These are phyloP conservation scores for Leccinellum luteum DNA, from an alignment of 768 basidiomycete genomes.

Conservation along the genomic window DNA sequence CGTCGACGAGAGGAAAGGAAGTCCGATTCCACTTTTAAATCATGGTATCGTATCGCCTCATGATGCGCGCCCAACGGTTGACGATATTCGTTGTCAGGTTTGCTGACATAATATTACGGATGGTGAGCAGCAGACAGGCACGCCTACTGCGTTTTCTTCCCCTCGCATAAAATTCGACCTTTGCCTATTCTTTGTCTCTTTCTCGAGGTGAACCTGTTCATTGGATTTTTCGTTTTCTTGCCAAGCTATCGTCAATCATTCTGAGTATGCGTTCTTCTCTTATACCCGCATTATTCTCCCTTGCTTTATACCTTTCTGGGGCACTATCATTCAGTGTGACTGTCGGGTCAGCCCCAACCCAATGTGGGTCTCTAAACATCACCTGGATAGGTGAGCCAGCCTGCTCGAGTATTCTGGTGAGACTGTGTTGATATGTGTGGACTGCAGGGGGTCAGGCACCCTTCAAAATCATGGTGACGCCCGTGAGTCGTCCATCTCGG, in stretches of 20 bases:
- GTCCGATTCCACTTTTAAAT: background rate
- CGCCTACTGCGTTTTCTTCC: background rate
- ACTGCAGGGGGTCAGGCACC: conserved; percentile 56
- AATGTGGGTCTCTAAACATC: conserved; percentile 62
- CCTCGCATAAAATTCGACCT: conserved; percentile 7
- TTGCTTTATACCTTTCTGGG: conserved; percentile 19
- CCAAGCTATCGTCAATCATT: conserved; percentile 15
- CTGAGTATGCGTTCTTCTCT: conserved; percentile 27
- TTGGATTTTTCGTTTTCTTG: conserved; percentile 5
- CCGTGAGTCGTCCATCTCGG: conserved; percentile 37
- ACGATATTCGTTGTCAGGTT: background rate
- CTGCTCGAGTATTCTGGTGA: background rate
- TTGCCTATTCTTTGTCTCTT: conserved; percentile 2
- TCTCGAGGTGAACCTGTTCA: conserved; percentile 8
- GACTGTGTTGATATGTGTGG: background rate
- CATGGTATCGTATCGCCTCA: background rate
- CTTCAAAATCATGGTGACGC: conserved; percentile 46
- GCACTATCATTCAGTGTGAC: conserved; percentile 44
- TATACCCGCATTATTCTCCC: conserved; percentile 22
- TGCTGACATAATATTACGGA: conserved; percentile 22
- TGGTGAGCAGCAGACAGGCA: background rate
- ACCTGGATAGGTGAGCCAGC: conserved; percentile 58
- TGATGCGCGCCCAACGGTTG: background rate
- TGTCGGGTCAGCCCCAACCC: conserved; percentile 45
- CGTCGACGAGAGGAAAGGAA: background rate